These are phyloP conservation scores for Thalia dealbata DNA, from an alignment of 176 grass and related monocot species.

Conservation along the genomic window DNA sequence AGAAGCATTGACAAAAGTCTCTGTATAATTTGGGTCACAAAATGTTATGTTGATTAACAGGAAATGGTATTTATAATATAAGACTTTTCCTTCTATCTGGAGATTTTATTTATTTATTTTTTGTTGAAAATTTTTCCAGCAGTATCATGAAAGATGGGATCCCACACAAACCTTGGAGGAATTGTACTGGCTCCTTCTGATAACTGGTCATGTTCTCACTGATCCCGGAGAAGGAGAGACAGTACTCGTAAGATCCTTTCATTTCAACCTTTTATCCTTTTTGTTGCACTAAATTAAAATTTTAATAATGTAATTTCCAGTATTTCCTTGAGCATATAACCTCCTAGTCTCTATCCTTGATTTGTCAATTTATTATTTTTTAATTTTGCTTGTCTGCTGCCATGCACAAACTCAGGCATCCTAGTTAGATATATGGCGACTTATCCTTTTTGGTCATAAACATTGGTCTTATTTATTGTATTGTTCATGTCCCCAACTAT, in stretches of 20 bases:
- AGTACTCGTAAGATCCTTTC: conserved; percentile 64
- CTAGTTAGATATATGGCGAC: neutral
- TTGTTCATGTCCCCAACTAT: neutral
- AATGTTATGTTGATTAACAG: neutral
- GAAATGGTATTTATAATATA: conserved; percentile 3
- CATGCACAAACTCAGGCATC: neutral
- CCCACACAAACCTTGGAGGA: conserved; percentile 81
- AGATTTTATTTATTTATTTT: conserved; percentile 6
- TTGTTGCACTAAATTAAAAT: neutral
- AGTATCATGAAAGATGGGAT: conserved; percentile 57
- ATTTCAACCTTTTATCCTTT: conserved; percentile 16
- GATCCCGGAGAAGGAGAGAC: conserved; percentile 97
- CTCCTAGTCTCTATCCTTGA: conserved; percentile 17
- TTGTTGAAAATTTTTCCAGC: conserved; percentile 23
- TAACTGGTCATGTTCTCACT: conserved; percentile 92
- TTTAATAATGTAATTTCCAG: neutral
- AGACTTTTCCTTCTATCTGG: conserved; percentile 13
- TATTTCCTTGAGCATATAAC: neutral
- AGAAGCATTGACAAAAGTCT: no score
- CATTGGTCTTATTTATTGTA: neutral
- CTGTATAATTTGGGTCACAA: neutral
- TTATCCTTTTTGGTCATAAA: neutral
- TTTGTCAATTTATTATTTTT: neutral
- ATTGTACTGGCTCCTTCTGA: conserved; percentile 89
- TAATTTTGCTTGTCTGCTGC: neutral